Percentiles rank a stretch among this genome's conserved stretches.
phyloP scores from a whole-genome alignment of 2,329 filamentous ascomycete genomes.

The Fusarium redolens region DNA sequence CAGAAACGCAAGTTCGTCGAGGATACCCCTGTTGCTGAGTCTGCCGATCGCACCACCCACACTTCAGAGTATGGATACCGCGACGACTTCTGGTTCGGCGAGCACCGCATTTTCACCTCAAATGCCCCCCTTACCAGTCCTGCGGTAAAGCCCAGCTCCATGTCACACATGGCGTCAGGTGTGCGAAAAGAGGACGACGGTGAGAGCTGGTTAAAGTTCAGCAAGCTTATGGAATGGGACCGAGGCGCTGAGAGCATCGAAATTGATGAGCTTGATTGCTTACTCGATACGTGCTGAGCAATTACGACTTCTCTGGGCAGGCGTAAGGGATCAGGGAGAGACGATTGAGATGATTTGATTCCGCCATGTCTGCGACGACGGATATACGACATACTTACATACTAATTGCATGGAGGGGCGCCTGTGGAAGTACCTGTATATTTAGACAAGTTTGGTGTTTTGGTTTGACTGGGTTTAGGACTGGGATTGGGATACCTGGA shows the following conservation, averaged over 20 bases:
- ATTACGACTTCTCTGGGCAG: conserved; percentile 25
- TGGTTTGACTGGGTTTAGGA: conserved; percentile 35
- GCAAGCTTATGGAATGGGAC: conserved; percentile 65
- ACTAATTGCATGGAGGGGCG: conserved; percentile 43
- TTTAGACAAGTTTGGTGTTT: conserved; percentile 44
- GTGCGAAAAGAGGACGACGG: conserved; percentile 53
- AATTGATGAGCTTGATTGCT: conserved; percentile 90
- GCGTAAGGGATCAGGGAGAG: conserved; percentile 36
- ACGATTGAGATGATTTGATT: conserved; percentile 37
- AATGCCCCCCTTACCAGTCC: conserved; percentile 65
- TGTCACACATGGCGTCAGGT: conserved; percentile 41
- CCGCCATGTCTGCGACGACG: conserved; percentile 43
- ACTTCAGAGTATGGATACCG: conserved; percentile 51
- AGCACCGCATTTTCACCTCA: conserved; percentile 52
- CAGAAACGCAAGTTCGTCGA: conserved; percentile 72
- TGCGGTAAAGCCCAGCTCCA: conserved; percentile 57
- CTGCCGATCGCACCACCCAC: conserved; percentile 45
- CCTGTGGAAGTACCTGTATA: conserved; percentile 48
- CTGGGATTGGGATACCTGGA: conserved; percentile 38
- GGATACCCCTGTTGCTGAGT: conserved; percentile 48
- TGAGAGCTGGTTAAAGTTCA: conserved; percentile 56
- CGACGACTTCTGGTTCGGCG: conserved; percentile 67
- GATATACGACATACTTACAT: conserved; percentile 38
- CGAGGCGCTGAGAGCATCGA: conserved; percentile 88
- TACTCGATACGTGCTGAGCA: conserved; percentile 78